phyloP scores from a whole-genome alignment of 441 rosid species.

The Pelargonium myrrhifolium region DNA sequence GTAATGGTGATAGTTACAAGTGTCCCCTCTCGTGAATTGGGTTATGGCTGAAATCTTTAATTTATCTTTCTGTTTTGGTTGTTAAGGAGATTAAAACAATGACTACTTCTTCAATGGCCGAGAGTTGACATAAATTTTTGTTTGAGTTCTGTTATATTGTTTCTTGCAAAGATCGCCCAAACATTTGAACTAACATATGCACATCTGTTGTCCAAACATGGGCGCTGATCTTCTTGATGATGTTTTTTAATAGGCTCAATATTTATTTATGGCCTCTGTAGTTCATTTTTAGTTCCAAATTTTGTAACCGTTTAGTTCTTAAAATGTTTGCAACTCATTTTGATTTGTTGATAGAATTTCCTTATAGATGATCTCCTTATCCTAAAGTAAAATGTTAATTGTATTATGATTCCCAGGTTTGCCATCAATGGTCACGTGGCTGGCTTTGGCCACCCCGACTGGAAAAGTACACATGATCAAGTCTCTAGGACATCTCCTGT shows the following conservation, averaged over 20 bases:
- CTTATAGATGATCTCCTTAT: neutral
- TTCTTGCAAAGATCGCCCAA: neutral
- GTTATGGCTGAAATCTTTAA: neutral
- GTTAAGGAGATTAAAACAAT: neutral
- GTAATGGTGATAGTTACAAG: neutral
- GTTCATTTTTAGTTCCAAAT: neutral
- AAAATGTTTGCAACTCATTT: neutral
- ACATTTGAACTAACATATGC: too few species aligned
- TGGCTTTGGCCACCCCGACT: slow-evolving; percentile 95
- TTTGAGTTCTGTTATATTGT: neutral
- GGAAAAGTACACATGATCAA: slow-evolving; percentile 67
- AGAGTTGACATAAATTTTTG: neutral
- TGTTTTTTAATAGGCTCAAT: neutral
- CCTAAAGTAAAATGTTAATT: neutral
- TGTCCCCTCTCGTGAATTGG: neutral
- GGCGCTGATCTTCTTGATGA: neutral
- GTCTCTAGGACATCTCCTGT: slow-evolving; percentile 63
- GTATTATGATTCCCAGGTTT: slow-evolving; percentile 42
- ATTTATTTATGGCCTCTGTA: neutral
- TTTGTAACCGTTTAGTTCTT: neutral
- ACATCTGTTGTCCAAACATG: too few species aligned
- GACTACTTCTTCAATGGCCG: too few species aligned
- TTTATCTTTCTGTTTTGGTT: neutral
- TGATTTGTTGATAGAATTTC: neutral
- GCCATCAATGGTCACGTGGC: slow-evolving; percentile 74